Base-by-base conservation (phyloP, 1,139 yeast genomes). In the Spathaspora sp. region DNA sequence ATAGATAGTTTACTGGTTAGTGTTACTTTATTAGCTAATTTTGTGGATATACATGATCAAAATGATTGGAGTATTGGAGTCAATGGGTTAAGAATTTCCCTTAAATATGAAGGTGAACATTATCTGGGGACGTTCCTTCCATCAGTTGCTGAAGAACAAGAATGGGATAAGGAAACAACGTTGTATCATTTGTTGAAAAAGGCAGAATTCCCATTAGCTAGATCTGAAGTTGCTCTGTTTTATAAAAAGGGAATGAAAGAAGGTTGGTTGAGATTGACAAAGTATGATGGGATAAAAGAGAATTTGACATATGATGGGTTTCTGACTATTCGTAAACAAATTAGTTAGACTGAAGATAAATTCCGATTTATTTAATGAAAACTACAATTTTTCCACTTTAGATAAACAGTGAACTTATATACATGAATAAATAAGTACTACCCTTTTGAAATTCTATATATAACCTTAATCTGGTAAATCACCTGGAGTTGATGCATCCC, bases 111-210 rank as follows among this genome's bases (percentile, higher is more conserved):
- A 13, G 68, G 74, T 20, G 55, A 63, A 23, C 48, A 58, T 8
- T 70, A 70, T 50, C 79, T 85, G 43, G 90, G 97, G 0, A 93
- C 99, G 0, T 93, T 89, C 55, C 66, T 95, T 42, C 99, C 99
- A 0, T 86, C 83, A 41, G 98, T 95, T 1, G 95, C 97, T 13
- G 75, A 69, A n/a, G 98, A 91, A 53, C 96, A 91, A 56, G 82
- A 79, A 3, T 91, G 98, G 97, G 80, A 77, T 55, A 77, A 87
- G 58, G 66, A 69, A 15, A 83, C 86, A 15, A 91, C 99, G 0
- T 67, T 91, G 47, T 72, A 72, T 52, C 78, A 88, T 54, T 73
- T 95, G 41, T 79, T 93, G 4, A 69, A 74, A 34, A 93, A 93
- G 61, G 90, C 96, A 0, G 95, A 63, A 38, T 67, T 58, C 45